phyloP scores from a whole-genome alignment of 1,284 basidiomycete genomes.

The Wolfiporia cocos region DNA sequence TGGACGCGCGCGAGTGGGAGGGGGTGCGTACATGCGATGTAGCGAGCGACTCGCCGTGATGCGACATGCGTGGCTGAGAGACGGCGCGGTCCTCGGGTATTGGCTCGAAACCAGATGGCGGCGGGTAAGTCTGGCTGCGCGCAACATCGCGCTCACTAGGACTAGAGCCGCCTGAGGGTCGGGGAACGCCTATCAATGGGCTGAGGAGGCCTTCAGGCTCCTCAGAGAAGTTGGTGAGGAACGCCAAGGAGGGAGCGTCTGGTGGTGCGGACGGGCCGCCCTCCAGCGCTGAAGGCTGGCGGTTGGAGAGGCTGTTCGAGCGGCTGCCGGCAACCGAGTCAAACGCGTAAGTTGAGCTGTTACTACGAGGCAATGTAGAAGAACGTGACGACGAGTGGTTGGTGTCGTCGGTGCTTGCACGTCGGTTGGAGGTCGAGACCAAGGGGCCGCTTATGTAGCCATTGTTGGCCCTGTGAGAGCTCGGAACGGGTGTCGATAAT shows the following conservation, averaged over 20 bases:
- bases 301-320: constrained; percentile 14
- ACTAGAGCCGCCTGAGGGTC: constrained; percentile 9
- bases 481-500: too few species aligned
- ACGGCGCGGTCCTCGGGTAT: constrained; percentile 28
- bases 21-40: constrained; percentile 12
- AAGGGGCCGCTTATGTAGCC: too few species aligned
- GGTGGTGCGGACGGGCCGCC: neutral
- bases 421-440: constrained; percentile 7
- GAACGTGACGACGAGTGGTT: too few species aligned
- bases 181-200: constrained; percentile 37
- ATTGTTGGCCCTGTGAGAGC: too few species aligned
- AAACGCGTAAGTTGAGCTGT: too few species aligned
- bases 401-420: constrained; percentile 7
- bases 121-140: constrained; percentile 27
- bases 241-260: constrained; percentile 14
- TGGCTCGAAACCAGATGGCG: constrained; percentile 18
- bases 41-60: constrained; percentile 9
- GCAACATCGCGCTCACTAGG: constrained; percentile 24
- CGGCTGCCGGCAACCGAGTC: too few species aligned
- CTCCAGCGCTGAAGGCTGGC: constrained; percentile 12
- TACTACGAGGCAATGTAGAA: too few species aligned
- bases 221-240: constrained; percentile 36
- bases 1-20: constrained; percentile 8
- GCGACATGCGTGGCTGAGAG: constrained; percentile 17
- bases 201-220: constrained; percentile 51